Percentiles rank a stretch among this genome's conserved stretches.
Conservation (phyloP, 768 basidiomycete species). For the Exsudoporus frostii region DNA sequence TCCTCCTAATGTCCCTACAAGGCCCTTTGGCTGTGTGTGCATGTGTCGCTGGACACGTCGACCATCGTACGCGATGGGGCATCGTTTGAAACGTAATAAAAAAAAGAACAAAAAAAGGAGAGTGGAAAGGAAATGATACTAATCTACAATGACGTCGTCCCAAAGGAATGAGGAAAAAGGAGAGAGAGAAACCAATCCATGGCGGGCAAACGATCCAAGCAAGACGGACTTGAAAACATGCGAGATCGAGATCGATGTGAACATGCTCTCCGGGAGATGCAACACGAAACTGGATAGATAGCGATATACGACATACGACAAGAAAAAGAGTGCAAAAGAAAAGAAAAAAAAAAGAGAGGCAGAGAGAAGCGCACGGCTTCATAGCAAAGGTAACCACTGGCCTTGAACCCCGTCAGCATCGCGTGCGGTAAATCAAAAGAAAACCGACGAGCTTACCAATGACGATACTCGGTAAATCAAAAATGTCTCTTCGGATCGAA, state of each 20-base stretch:
- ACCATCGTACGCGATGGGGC: neutral
- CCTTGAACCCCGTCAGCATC: conserved; percentile 40
- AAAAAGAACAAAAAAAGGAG: neutral
- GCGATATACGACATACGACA: conserved; percentile 11
- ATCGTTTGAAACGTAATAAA: neutral
- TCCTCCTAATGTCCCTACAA: no score
- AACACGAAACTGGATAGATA: conserved; percentile 8
- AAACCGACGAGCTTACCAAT: conserved; percentile 54
- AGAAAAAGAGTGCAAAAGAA: neutral
- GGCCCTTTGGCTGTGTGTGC: neutral
- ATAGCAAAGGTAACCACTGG: conserved; percentile 85
- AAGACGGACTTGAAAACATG: neutral
- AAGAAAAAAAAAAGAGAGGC: neutral
- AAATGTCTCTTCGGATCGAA: conserved; percentile 89
- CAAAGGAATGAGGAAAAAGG: neutral
- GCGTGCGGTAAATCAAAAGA: neutral
- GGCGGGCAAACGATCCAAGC: neutral
- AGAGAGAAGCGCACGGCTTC: conserved; percentile 13
- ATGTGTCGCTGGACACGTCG: neutral
- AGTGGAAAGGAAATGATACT: neutral
- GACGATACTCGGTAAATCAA: conserved; percentile 85
- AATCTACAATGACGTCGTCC: neutral
- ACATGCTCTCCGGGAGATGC: neutral
- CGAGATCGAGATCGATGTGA: neutral
- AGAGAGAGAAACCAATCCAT: neutral